Percentiles rank a stretch among this genome's conserved stretches.
Evolutionary conservation across 345 rosid genomes (phyloP).

Genomic region (Hibiscus syriacus): DNA sequence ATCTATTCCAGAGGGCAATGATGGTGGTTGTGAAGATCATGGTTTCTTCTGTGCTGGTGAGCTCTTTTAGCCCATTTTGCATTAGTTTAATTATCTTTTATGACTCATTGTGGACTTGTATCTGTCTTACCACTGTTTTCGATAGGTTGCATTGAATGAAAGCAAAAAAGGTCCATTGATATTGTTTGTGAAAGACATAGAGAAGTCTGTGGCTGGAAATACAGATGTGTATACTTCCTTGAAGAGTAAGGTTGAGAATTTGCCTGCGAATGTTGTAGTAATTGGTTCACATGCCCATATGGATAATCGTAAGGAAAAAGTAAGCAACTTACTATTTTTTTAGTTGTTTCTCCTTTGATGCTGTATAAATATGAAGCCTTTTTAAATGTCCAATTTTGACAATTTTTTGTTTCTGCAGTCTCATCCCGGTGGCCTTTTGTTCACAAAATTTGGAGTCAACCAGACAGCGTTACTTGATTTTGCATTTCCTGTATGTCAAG

Average conservation of each 20-base stretch:
- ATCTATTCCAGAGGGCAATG: slow-evolving; percentile 24
- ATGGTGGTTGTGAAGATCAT: slow-evolving; percentile 85
- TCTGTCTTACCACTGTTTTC: slow-evolving; percentile 6
- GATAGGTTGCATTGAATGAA: slow-evolving; percentile 60
- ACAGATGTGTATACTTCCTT: slow-evolving; percentile 57
- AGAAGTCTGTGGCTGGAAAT: slow-evolving; percentile 70
- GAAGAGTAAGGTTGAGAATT: slow-evolving; percentile 65
- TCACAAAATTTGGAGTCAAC: not conserved
- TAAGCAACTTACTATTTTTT: slow-evolving; percentile 3
- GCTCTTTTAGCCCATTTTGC: not conserved
- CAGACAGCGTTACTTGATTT: not conserved
- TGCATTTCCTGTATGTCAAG: not conserved
- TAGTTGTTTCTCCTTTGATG: not conserved
- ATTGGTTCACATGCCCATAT: slow-evolving; percentile 82
- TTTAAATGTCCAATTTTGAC: not conserved
- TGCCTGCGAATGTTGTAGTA: slow-evolving; percentile 66
- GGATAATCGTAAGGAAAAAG: slow-evolving; percentile 96
- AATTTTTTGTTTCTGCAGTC: not conserved
- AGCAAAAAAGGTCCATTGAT: slow-evolving; percentile 65
- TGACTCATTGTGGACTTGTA: not conserved
- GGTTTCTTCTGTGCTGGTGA: slow-evolving; percentile 91
- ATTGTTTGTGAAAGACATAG: slow-evolving; percentile 79
- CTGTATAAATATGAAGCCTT: not conserved
- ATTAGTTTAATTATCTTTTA: not conserved
- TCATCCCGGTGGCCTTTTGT: not conserved